phyloP scores from a whole-genome alignment of 2,329 filamentous ascomycete species.

The Alternaria viburni region DNA sequence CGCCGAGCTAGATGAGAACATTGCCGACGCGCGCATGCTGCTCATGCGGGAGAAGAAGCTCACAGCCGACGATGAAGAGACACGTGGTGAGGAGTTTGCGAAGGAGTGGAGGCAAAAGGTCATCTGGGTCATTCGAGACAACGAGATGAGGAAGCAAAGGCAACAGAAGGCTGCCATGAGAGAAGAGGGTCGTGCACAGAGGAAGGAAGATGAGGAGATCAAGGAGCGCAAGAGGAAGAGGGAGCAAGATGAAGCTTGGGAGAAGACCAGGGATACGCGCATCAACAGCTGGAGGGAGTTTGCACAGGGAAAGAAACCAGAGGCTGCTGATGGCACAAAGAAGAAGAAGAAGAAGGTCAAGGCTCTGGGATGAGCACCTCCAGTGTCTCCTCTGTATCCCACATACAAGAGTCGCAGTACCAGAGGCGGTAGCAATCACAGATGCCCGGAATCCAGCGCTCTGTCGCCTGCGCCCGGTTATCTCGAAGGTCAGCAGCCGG shows the following conservation, averaged over 20 bases:
- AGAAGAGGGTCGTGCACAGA: constrained; percentile 90
- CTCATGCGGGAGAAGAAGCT: constrained; percentile 94
- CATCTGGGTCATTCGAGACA: constrained; percentile 87
- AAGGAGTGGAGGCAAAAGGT: constrained; percentile 90
- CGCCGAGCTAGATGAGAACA: constrained; percentile 85
- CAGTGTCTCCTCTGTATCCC: not conserved
- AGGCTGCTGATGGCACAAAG: constrained; percentile 52
- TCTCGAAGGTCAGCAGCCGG: not conserved
- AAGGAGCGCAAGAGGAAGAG: constrained; percentile 68
- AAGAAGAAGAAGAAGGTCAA: constrained; percentile 63
- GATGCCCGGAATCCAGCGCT: not conserved
- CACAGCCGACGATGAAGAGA: constrained; percentile 85
- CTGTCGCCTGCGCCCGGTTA: not conserved
- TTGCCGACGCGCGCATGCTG: constrained; percentile 93
- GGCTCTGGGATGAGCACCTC: constrained; percentile 54
- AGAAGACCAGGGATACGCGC: constrained; percentile 85
- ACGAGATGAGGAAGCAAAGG: constrained; percentile 81
- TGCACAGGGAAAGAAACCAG: constrained; percentile 68
- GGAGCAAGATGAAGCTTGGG: constrained; percentile 94
- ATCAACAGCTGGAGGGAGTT: constrained; percentile 96
- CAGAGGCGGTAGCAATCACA: not conserved
- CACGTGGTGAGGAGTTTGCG: constrained; percentile 82
- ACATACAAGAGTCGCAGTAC: not conserved
- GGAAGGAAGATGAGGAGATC: constrained; percentile 82
- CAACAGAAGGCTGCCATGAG: constrained; percentile 95